phyloP scores from a whole-genome alignment of 208 protist species.

The Tritrichomonas musculus region DNA sequence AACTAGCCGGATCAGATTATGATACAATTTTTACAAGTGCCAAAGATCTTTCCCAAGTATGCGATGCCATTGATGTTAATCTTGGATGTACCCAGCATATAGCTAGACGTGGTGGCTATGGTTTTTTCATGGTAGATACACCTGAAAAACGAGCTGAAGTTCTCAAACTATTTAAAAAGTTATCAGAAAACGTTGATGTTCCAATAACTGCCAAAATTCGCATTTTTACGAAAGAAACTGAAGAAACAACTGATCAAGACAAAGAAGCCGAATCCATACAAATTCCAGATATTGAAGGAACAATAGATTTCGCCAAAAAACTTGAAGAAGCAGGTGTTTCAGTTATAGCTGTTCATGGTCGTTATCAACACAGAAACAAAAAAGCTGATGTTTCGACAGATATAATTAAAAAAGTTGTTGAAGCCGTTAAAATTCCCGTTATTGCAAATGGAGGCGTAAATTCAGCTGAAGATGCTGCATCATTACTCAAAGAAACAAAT shows the following conservation, averaged over 20 bases:
- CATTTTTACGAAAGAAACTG: conserved; percentile 16
- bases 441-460: conserved; percentile 35
- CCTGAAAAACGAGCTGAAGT: not conserved
- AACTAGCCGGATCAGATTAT: conserved; percentile 43
- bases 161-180: not conserved
- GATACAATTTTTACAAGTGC: conserved; percentile 27
- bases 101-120: conserved; percentile 48
- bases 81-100: conserved; percentile 51
- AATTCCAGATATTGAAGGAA: not conserved
- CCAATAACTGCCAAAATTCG: conserved; percentile 49
- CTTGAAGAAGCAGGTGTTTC: conserved; percentile 36
- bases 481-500: not conserved
- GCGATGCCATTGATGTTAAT: conserved; percentile 51
- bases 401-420: conserved; percentile 30
- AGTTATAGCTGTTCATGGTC: conserved; percentile 36
- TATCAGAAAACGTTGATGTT: not conserved
- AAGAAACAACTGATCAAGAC: not conserved
- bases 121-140: conserved; percentile 45
- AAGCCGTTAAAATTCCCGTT: conserved; percentile 31
- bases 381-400: not conserved
- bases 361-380: conserved; percentile 13
- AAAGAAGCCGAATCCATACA: too few species aligned
- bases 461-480: not conserved
- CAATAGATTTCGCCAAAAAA: conserved; percentile 20
- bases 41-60: not conserved